Base-by-base conservation (phyloP, 164 flowering plant species). In the Brasenia schreberi region DNA sequence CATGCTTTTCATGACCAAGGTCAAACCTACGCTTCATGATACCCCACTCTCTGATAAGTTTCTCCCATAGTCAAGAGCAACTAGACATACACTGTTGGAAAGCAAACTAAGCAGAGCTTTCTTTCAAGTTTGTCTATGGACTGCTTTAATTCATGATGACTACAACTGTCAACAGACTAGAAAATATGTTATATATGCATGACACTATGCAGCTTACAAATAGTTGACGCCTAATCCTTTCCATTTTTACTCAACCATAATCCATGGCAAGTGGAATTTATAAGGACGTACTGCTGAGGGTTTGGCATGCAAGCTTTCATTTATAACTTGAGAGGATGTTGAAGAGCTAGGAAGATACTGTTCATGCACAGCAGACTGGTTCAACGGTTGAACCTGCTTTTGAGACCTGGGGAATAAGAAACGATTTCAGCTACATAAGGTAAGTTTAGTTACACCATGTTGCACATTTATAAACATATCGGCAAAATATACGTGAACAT, bases 351-450 rank as follows among this genome's bases (percentile, higher is more conserved):
- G 4, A 4, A 60, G 63, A 60, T 60, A 60, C n/a, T 60, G 63
- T 19, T 60, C 85, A 75, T 87, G 79, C 90, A 96, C 86, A 10
- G 84, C 84, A 65, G 98, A 90, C 70, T 80, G 87, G 77, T 85
- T 89, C 70, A 84, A 65, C 68, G 84, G 85, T 67, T 87, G 93
- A 73, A 77, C 87, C 77, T 89, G 92, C 80, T 86, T 88, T 39
- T 75, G 70, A 33, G 97, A 81, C 81, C 99, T 94, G 79, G 66
- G 79, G 74, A 81, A 64, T 16, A 53, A 14, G 5, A 44, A 62
- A 67, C 16, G 18, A 16, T 18, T 18, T 19, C 53, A 45, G 53
- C 11, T 45, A 45, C 53, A 45, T 12, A 3, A 45, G 27, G 27
- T 23, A 23, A 23, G 27, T 23, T 6, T 12, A 45, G 53, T 7